Evolutionary conservation across 2,329 filamentous ascomycete species (phyloP).

Genomic region (Ceratocystis alfenasii): DNA sequence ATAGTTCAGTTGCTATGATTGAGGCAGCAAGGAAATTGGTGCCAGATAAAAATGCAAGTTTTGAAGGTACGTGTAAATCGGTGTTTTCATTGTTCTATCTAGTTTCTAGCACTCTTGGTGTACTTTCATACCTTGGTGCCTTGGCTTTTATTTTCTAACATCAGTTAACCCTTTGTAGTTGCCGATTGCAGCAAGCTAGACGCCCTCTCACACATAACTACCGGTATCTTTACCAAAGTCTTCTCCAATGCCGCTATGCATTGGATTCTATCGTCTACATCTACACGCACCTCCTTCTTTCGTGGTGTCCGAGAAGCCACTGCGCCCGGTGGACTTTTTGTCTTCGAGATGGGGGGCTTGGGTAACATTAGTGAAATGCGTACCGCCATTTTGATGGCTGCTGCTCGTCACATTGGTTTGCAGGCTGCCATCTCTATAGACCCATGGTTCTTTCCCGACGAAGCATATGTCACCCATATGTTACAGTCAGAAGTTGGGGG

Average conservation of each 20-base stretch:
- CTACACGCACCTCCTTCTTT: slow-evolving; percentile 42
- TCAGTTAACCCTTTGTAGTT: slow-evolving; percentile 1
- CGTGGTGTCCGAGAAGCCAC: slow-evolving; percentile 40
- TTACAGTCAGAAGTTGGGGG: slow-evolving; percentile 36
- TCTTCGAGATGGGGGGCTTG: slow-evolving; percentile 60
- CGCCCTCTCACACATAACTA: slow-evolving; percentile 4
- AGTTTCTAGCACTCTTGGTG: too few species aligned
- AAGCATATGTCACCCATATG: slow-evolving; percentile 41
- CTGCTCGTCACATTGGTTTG: slow-evolving; percentile 41
- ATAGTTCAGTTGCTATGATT: slow-evolving; percentile 50
- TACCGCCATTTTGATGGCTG: slow-evolving; percentile 42
- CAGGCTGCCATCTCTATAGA: slow-evolving; percentile 37
- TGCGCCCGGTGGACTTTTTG: slow-evolving; percentile 44
- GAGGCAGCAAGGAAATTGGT: slow-evolving; percentile 36
- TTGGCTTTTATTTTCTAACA: neutral
- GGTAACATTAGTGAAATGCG: slow-evolving; percentile 56
- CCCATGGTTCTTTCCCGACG: slow-evolving; percentile 64
- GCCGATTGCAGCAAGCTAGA: slow-evolving; percentile 14
- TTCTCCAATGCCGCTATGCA: slow-evolving; percentile 58
- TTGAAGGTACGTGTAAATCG: slow-evolving; percentile 31
- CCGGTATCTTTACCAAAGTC: slow-evolving; percentile 38
- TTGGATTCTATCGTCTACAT: slow-evolving; percentile 46
- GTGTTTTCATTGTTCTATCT: too few species aligned
- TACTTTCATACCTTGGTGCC: neutral
- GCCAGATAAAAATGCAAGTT: slow-evolving; percentile 32